Evolutionary conservation across 2,329 filamentous ascomycete species (phyloP).

Genomic region (Teratosphaeria destructans): DNA sequence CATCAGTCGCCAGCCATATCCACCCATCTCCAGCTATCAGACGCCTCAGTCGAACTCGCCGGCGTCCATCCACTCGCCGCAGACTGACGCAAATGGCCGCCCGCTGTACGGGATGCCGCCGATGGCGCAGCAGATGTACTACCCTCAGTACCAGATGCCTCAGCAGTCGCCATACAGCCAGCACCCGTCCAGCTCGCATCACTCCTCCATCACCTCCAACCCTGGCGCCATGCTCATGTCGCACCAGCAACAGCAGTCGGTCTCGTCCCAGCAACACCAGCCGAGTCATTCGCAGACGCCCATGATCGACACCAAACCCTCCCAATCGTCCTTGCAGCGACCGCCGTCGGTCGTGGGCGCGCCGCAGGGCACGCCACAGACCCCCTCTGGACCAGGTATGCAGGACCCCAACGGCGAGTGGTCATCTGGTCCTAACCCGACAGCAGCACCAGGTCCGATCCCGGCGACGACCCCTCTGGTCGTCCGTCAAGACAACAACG

Average conservation of each 20-base stretch:
- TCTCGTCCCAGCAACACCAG: conserved; percentile 4
- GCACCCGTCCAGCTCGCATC: conserved; percentile 42
- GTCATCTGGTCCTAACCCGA: conserved; percentile 59
- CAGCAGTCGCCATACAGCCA: conserved; percentile 48
- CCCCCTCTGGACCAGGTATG: conserved; percentile 23
- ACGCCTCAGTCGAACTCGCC: conserved; percentile 93
- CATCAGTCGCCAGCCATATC: conserved; percentile 60
- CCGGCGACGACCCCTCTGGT: conserved; percentile 92
- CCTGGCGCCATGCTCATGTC: conserved; percentile 43
- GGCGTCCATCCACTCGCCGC: conserved; percentile 81
- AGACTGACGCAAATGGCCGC: conserved; percentile 77
- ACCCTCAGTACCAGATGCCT: conserved; percentile 41
- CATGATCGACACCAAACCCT: conserved; percentile 13
- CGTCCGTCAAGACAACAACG: conserved; percentile 88
- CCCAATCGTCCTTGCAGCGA: conserved; percentile 7
- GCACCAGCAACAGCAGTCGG: conserved; percentile 30
- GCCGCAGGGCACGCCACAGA: conserved; percentile 19
- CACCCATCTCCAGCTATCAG: conserved; percentile 70
- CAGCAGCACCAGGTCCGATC: conserved; percentile 89
- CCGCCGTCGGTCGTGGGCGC: conserved; percentile 11
- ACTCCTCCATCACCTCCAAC: conserved; percentile 44
- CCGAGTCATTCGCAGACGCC: conserved; percentile 38
- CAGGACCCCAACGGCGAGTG: conserved; percentile 3
- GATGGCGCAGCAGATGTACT: conserved; percentile 78
- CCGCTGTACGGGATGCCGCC: conserved; percentile 74